A percentile compares a stretch with the other conserved stretches of the same genome.
Evolutionary conservation across 129 eudicot genomes (phyloP).

Genomic region (Scalesia atractyloides): DNA sequence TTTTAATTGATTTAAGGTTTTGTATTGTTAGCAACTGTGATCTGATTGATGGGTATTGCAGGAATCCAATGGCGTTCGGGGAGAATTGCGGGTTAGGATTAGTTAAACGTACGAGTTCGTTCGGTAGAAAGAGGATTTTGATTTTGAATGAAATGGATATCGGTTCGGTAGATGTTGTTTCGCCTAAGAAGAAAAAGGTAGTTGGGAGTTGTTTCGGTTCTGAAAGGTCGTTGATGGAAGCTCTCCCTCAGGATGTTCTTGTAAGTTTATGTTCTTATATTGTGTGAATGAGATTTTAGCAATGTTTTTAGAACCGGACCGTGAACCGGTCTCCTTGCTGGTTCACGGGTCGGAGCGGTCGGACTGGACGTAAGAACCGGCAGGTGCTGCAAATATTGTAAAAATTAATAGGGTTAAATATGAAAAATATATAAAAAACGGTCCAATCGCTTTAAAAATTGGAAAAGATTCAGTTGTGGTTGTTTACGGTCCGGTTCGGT

Average conservation of each 20-base stretch:
- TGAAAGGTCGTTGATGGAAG: constrained; percentile 56
- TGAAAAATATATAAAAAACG: no score
- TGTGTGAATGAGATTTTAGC: not conserved
- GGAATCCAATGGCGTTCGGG: not conserved
- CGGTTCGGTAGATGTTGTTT: not conserved
- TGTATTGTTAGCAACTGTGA: not conserved
- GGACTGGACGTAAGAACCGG: no score
- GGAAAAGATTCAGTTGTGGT: no score
- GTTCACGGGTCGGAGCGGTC: no score
- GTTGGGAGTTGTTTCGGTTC: constrained; percentile 14
- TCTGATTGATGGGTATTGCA: not conserved
- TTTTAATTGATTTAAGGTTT: not conserved
- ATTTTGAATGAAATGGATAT: constrained; percentile 4
- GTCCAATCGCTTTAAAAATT: no score
- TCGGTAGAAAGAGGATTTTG: constrained; percentile 9
- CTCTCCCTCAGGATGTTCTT: constrained; percentile 81
- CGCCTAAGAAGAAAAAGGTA: constrained; percentile 52
- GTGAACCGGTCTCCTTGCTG: no score
- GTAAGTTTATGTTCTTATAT: constrained; percentile 37
- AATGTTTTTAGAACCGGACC: no score
- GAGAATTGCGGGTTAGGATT: constrained; percentile 13
- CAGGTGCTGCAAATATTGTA: no score
- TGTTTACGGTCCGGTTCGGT: no score
- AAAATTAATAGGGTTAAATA: no score
- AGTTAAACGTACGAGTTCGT: not conserved